phyloP scores from a whole-genome alignment of 2,329 filamentous ascomycete genomes.

The Cladosporium colombiae region DNA sequence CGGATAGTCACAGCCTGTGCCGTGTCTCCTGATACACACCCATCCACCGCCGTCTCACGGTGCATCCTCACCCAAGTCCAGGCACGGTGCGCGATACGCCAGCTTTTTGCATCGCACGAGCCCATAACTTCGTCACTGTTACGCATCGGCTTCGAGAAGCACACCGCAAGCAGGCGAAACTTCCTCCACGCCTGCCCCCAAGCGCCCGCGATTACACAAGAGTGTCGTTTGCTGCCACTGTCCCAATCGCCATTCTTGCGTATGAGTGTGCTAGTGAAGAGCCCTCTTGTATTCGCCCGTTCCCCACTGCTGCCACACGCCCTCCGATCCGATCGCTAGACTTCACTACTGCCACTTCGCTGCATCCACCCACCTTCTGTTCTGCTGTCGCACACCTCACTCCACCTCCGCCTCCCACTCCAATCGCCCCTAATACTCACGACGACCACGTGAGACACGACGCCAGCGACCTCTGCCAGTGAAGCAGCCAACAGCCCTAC shows the following conservation, averaged over 20 bases:
- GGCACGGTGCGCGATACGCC: slow-evolving; percentile 1
- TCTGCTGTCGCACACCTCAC: slow-evolving; percentile 9
- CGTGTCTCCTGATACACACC: background rate
- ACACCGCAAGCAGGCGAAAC: slow-evolving; percentile 6
- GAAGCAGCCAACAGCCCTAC: background rate
- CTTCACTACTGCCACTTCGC: slow-evolving; percentile 13
- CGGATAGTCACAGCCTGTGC: background rate
- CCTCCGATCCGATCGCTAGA: slow-evolving; percentile 8
- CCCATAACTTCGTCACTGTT: slow-evolving; percentile 17
- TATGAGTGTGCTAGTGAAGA: slow-evolving; percentile 20
- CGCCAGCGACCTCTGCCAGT: background rate
- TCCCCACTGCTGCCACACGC: slow-evolving; percentile 1
- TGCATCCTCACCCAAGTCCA: background rate
- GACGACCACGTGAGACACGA: background rate
- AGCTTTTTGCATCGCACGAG: slow-evolving; percentile 18
- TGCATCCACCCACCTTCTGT: background rate
- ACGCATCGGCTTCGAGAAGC: slow-evolving; percentile 9
- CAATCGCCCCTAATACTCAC: background rate
- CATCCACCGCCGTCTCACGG: background rate
- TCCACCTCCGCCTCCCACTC: background rate
- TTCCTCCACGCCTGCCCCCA: slow-evolving; percentile 12
- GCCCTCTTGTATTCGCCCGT: slow-evolving; percentile 5
- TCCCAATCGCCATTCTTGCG: slow-evolving; percentile 10
- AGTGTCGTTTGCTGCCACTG: slow-evolving; percentile 11
- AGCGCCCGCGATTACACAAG: slow-evolving; percentile 16